These are phyloP conservation scores for Leishmania amazonensis DNA, from an alignment of 208 protist species.

Conservation along the genomic window DNA sequence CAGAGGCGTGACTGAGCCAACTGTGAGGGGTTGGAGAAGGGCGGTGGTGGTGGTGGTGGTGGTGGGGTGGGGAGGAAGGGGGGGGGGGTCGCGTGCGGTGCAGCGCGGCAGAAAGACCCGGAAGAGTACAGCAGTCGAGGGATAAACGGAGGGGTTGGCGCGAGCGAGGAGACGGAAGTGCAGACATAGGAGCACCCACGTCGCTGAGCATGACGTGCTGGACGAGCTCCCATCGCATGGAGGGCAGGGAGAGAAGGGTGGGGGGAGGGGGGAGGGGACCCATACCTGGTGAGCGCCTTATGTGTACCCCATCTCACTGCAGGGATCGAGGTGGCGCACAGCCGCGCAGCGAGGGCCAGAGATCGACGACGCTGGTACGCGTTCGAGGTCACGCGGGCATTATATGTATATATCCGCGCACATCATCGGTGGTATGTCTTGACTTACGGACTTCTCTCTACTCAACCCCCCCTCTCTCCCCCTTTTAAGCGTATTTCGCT, in stretches of 20 bases:
- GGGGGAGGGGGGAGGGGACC: too few relatives aligned
- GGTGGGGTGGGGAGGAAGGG: background rate
- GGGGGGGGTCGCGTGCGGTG: slow-evolving; percentile 1
- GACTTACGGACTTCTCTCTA: background rate
- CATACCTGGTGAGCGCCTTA: background rate
- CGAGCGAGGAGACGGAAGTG: background rate
- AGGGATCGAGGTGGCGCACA: background rate
- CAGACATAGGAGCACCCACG: background rate
- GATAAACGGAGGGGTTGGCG: background rate
- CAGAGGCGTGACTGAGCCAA: background rate
- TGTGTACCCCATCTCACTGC: background rate
- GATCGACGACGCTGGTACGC: background rate
- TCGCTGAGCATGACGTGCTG: background rate
- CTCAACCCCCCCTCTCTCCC: background rate
- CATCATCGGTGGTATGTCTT: too few relatives aligned
- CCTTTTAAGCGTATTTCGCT: background rate
- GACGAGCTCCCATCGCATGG: background rate
- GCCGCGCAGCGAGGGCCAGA: background rate
- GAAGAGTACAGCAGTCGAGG: background rate
- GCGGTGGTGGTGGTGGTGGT: background rate
- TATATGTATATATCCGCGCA: too few relatives aligned
- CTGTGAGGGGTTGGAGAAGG: background rate
- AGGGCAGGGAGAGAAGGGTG: background rate
- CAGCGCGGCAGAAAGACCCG: background rate
- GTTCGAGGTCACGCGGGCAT: background rate